Base-by-base conservation (phyloP, 805 yeast species). In the Monosporozyma siamensis region DNA sequence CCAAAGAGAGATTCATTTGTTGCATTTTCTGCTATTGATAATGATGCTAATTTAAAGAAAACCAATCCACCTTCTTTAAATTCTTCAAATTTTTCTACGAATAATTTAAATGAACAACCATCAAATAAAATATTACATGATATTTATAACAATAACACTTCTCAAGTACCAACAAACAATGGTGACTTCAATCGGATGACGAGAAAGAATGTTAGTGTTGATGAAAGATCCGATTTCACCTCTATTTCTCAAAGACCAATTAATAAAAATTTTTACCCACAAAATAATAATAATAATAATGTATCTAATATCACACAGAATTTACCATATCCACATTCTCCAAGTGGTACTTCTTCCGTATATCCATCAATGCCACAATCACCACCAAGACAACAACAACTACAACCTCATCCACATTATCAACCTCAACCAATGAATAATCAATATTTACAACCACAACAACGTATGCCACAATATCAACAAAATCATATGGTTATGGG, bases 201-300 rank as follows among this genome's bases (percentile, higher is more conserved):
- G 4, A n/a, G 22, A 17, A 29, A 37, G 27, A 26, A 24, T n/a
- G 17, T 34, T 14, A 34, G 36, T 32, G 27, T 24, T 6, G 77
- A 69, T 38, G 35, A 18, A 18, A 32, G 35, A 32, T 82, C 90
- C 1, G 81, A 80, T 53, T 80, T 83, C 60, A 82, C 92, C 1
- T 78, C 87, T 41, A 84, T 83, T 2, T 80, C 89, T 6, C 90
- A 82, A 61, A 68, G 90, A 56, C 88, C 80, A 22, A 70, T 77
- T 12, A 82, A 82, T 53, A 84, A 82, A 14, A 62, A 66, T 21
- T 37, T 40, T 21, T 23, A 5, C 14, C 36, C 23, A 6, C 38
- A 11, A 31, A 23, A 23, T 26, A 21, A 39, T 26, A 15, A 31
- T 24, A 35, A 34, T 18, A 36, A 25, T 11, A 15, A 17, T n/a